A percentile compares a stretch with the other conserved stretches of the same genome.
Conservation (phyloP, 495 filamentous ascomycete species). For the Margaritispora aquatica region DNA sequence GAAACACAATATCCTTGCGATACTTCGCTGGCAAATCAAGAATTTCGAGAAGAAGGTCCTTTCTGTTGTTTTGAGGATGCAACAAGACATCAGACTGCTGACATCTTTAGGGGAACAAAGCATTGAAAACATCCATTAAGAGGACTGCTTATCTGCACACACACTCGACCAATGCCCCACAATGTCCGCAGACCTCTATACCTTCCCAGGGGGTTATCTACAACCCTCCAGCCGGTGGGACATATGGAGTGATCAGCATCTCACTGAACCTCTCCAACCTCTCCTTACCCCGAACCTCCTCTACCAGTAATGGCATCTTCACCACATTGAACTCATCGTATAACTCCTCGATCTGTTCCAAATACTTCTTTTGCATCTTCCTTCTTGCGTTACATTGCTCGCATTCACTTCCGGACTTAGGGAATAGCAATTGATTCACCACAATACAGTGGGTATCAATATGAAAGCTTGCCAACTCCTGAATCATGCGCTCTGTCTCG, state of each 20-base stretch:
- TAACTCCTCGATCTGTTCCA: slow-evolving; percentile 97
- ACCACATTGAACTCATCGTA: slow-evolving; percentile 99
- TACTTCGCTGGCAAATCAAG: too few relatives aligned
- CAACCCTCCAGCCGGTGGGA: slow-evolving; percentile 55
- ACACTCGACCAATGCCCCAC: too few relatives aligned
- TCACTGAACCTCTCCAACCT: slow-evolving; percentile 87
- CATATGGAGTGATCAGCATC: slow-evolving; percentile 83
- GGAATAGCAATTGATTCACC: slow-evolving; percentile 96
- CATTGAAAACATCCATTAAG: too few relatives aligned
- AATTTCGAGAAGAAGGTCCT: too few relatives aligned
- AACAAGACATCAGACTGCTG: too few relatives aligned
- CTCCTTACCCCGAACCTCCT: slow-evolving; percentile 94
- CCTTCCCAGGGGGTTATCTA: too few relatives aligned
- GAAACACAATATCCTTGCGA: too few relatives aligned
- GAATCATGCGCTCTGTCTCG: slow-evolving; percentile 99
- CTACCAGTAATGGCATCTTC: slow-evolving; percentile 89
- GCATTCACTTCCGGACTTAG: slow-evolving; percentile 76
- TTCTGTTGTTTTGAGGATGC: too few relatives aligned
- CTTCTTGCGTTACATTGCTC: slow-evolving; percentile 92
- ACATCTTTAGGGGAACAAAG: too few relatives aligned
- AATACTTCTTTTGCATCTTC: slow-evolving; percentile 99
- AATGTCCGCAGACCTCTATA: too few relatives aligned
- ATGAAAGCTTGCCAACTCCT: slow-evolving; percentile 86
- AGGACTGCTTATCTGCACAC: too few relatives aligned
- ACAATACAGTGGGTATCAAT: slow-evolving; percentile 98